Conservation (phyloP, 2,329 filamentous ascomycete species). For the Fusarium sp. region DNA sequence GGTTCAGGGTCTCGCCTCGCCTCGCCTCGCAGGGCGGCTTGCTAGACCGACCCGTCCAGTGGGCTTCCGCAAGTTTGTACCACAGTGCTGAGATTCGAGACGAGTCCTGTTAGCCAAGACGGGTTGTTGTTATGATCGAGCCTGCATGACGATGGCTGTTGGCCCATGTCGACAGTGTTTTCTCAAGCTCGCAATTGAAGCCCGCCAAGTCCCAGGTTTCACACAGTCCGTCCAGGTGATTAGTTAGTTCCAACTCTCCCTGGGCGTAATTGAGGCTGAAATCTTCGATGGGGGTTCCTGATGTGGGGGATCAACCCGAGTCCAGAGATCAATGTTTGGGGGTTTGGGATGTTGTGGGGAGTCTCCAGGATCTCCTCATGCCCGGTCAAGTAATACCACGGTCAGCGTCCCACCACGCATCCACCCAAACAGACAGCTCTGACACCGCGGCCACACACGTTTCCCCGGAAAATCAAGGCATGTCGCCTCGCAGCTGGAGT, state of each 20-base stretch:
- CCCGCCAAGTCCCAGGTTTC: slow-evolving; percentile 19
- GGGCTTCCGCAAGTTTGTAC: slow-evolving; percentile 33
- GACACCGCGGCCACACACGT: slow-evolving; percentile 33
- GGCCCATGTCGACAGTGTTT: slow-evolving; percentile 13
- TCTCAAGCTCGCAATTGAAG: slow-evolving; percentile 10
- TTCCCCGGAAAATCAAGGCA: slow-evolving; percentile 43
- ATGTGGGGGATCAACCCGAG: slow-evolving; percentile 41
- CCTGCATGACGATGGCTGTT: slow-evolving; percentile 31
- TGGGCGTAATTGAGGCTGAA: slow-evolving; percentile 38
- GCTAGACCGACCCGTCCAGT: slow-evolving; percentile 26
- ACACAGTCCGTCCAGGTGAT: slow-evolving; percentile 11
- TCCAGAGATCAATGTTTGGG: slow-evolving; percentile 15
- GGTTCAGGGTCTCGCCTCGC: slow-evolving; percentile 14
- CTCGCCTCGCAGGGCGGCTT: slow-evolving; percentile 21
- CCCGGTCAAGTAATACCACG: slow-evolving; percentile 30
- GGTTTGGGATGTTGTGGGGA: slow-evolving; percentile 32
- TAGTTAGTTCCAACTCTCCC: slow-evolving; percentile 5
- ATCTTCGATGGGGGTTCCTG: slow-evolving; percentile 28
- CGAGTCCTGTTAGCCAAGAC: slow-evolving; percentile 40
- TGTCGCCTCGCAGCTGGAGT: slow-evolving; percentile 40
- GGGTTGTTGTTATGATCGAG: slow-evolving; percentile 20
- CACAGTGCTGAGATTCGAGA: slow-evolving; percentile 33
- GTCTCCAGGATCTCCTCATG: slow-evolving; percentile 32
- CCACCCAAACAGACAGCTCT: slow-evolving; percentile 25
- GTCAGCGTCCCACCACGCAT: slow-evolving; percentile 35